phyloP scores from a whole-genome alignment of 2,329 filamentous ascomycete species.

The Cadophora malorum region DNA sequence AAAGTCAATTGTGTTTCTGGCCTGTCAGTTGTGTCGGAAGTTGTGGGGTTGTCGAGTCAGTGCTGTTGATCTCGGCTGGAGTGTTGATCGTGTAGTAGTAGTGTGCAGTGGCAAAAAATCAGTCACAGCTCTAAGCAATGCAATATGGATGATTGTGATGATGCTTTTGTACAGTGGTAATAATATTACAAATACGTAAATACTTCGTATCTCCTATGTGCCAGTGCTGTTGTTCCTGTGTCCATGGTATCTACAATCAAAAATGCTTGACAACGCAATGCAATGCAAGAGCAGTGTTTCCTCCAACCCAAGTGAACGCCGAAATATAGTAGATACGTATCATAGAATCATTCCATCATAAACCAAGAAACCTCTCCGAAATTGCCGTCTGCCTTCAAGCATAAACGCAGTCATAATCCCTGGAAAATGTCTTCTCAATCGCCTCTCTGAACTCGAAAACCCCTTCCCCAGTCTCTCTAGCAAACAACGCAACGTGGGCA shows the following conservation, averaged over 20 bases:
- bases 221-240: constrained; percentile 16
- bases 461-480: constrained; percentile 27
- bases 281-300: background rate
- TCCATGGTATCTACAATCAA: constrained; percentile 16
- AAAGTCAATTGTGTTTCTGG: background rate
- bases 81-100: background rate
- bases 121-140: background rate
- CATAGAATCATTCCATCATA: constrained; percentile 11
- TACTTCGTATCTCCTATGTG: constrained; percentile 8
- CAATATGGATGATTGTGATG: background rate
- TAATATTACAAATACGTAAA: constrained; percentile 21
- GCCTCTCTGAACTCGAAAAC: constrained; percentile 38
- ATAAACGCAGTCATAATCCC: constrained; percentile 42
- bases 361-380: background rate
- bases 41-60: constrained; percentile 1
- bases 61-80: background rate
- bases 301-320: constrained; percentile 8
- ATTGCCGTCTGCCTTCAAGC: constrained; percentile 23
- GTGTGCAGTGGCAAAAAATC: background rate
- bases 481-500: constrained; percentile 22
- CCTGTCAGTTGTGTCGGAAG: background rate
- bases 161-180: constrained; percentile 14
- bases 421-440: constrained; percentile 51
- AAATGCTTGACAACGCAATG: constrained; percentile 1
- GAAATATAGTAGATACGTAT: background rate